Conservation (phyloP, 2,329 filamentous ascomycete species). For the Colletotrichum sp. region DNA sequence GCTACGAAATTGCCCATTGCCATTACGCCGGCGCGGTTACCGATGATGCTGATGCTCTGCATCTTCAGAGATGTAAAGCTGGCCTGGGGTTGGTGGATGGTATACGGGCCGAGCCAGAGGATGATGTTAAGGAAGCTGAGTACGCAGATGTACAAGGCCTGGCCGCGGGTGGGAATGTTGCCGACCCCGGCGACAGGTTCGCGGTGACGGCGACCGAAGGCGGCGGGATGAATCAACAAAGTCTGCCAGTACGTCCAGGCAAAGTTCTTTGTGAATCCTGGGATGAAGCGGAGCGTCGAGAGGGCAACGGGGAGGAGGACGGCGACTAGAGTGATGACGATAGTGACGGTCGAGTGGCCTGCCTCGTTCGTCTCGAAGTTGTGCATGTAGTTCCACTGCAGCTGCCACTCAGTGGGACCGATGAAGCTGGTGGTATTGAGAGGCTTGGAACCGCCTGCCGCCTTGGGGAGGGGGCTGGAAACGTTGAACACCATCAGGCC, state of each 20-base stretch:
- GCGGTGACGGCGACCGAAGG: constrained; percentile 34
- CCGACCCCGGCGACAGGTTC: constrained; percentile 31
- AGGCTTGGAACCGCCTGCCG: constrained; percentile 24
- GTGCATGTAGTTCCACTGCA: constrained; percentile 54
- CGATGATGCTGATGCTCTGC: constrained; percentile 33
- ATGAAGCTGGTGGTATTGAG: background rate
- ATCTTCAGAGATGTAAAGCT: constrained; percentile 25
- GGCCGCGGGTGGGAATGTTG: constrained; percentile 37
- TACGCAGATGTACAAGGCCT: constrained; percentile 35
- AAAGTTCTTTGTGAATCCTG: constrained; percentile 23
- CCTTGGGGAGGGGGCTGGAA: constrained; percentile 31
- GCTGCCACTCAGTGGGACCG: background rate
- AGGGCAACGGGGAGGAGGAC: constrained; percentile 33
- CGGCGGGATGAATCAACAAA: constrained; percentile 31
- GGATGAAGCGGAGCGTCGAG: constrained; percentile 39
- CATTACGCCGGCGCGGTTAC: constrained; percentile 17
- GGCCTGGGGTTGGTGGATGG: constrained; percentile 29
- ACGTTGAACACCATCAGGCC: constrained; percentile 20
- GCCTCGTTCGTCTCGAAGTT: constrained; percentile 53
- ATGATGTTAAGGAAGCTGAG: constrained; percentile 37
- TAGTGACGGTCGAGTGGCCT: constrained; percentile 24
- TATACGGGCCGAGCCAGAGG: constrained; percentile 33
- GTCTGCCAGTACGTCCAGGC: constrained; percentile 10
- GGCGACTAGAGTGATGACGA: constrained; percentile 29
- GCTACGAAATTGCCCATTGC: constrained; percentile 11